Percentiles rank a stretch among this genome's conserved stretches.
phyloP scores from a whole-genome alignment of 2,329 filamentous ascomycete species.

The Didymella segeticola region DNA sequence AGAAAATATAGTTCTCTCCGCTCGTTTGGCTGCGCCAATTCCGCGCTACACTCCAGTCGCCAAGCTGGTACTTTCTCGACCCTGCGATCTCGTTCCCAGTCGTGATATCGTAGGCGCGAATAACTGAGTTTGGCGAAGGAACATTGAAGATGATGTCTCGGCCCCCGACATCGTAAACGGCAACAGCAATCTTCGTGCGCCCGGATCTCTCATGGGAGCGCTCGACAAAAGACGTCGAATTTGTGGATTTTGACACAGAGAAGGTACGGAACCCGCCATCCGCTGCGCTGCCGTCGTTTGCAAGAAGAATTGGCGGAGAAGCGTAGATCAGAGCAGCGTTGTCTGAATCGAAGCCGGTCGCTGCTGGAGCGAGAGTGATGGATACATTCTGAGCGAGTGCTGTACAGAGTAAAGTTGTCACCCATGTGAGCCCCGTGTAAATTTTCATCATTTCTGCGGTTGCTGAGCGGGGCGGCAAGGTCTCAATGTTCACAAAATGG shows the following conservation, averaged over 20 bases:
- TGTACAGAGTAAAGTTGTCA: constrained; percentile 1
- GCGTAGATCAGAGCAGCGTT: constrained; percentile 38
- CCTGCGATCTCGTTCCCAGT: constrained; percentile 22
- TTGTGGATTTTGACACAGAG: constrained; percentile 11
- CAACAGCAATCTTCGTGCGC: constrained; percentile 37
- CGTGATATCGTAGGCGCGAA: constrained; percentile 33
- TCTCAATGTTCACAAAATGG: neutral
- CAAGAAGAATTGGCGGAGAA: constrained; percentile 26
- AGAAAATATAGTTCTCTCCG: constrained; percentile 35
- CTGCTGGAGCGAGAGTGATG: constrained; percentile 30
- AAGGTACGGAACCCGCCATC: constrained; percentile 38
- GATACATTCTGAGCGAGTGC: constrained; percentile 26
- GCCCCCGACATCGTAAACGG: constrained; percentile 32
- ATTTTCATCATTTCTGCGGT: neutral
- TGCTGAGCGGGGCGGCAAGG: neutral
- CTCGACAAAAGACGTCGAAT: constrained; percentile 20
- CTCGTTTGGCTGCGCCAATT: constrained; percentile 37
- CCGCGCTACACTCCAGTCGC: constrained; percentile 41
- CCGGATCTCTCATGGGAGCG: constrained; percentile 31
- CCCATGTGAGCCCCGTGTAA: constrained; percentile 12
- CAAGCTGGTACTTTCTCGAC: constrained; percentile 34
- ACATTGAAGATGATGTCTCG: constrained; percentile 38
- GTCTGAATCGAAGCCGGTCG: constrained; percentile 36
- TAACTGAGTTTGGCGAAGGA: constrained; percentile 37
- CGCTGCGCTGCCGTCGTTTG: constrained; percentile 39